A percentile compares a stretch with the other conserved stretches of the same genome.
phyloP scores from a whole-genome alignment of 805 yeast species.

The Candida quercuum region DNA sequence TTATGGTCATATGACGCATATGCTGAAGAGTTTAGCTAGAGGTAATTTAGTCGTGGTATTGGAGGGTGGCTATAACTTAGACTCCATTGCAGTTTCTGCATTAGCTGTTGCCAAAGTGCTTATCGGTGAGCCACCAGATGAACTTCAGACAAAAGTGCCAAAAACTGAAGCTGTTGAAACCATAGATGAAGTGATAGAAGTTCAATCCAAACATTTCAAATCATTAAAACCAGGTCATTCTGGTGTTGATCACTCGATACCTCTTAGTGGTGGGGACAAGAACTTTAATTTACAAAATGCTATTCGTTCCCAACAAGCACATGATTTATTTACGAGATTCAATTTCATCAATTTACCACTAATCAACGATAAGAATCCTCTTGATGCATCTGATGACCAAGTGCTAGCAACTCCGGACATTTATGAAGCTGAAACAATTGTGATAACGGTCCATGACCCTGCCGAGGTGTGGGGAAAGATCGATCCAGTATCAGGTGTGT shows the following conservation, averaged over 20 bases:
- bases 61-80: constrained; percentile 96
- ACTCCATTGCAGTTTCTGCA: constrained; percentile 86
- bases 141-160: constrained; percentile 60
- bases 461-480: constrained; percentile 88
- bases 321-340: constrained; percentile 46
- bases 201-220: constrained; percentile 86
- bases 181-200: constrained; percentile 71
- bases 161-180: constrained; percentile 72
- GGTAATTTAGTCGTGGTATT: constrained; percentile 86
- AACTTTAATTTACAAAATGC: constrained; percentile 62
- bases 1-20: constrained; percentile 93
- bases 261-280: constrained; percentile 30
- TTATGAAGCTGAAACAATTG: constrained; percentile 54
- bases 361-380: constrained; percentile 30
- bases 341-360: constrained; percentile 69
- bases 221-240: constrained; percentile 66
- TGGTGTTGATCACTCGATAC: constrained; percentile 31
- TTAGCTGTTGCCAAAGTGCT: constrained; percentile 86
- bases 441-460: constrained; percentile 82
- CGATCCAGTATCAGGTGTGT: constrained; percentile 73
- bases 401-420: constrained; percentile 69
- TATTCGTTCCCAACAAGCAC: constrained; percentile 65
- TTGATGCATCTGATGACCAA: constrained; percentile 52
- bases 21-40: constrained; percentile 78
- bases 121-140: constrained; percentile 93